These are phyloP conservation scores for Plenodomus tracheiphilus DNA, from an alignment of 2,329 filamentous ascomycete species.

Conservation along the genomic window DNA sequence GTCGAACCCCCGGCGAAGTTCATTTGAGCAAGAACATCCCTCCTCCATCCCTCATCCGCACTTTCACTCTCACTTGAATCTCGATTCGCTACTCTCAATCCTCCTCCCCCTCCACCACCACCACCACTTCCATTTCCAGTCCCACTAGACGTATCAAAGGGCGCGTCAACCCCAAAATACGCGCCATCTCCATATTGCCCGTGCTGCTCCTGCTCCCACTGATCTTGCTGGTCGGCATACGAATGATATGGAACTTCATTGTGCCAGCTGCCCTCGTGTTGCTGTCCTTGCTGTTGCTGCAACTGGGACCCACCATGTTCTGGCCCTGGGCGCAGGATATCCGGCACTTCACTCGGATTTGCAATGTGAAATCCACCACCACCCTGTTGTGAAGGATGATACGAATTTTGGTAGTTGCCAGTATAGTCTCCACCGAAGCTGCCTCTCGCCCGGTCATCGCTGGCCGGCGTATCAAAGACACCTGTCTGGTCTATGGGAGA, in stretches of 20 bases:
- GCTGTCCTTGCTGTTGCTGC: slow-evolving; percentile 4
- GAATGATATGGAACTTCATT: slow-evolving; percentile 2
- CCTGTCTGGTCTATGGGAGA: neutral
- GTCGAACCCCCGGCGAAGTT: slow-evolving; percentile 11
- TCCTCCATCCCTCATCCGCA: slow-evolving; percentile 13
- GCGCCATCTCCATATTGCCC: neutral
- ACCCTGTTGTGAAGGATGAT: slow-evolving; percentile 12
- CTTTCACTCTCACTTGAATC: slow-evolving; percentile 28
- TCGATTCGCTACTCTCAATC: slow-evolving; percentile 49
- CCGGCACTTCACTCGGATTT: slow-evolving; percentile 14
- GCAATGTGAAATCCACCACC: slow-evolving; percentile 6
- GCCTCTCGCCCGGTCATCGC: neutral
- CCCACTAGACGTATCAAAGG: slow-evolving; percentile 6
- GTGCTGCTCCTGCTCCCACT: neutral
- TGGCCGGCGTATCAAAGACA: slow-evolving; percentile 6
- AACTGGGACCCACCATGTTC: neutral
- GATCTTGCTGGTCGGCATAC: slow-evolving; percentile 6
- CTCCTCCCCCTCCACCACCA: slow-evolving; percentile 30
- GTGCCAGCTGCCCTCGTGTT: neutral
- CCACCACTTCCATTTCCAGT: slow-evolving; percentile 4
- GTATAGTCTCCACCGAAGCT: neutral
- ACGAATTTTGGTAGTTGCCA: slow-evolving; percentile 15
- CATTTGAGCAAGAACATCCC: slow-evolving; percentile 19
- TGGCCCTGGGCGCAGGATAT: slow-evolving; percentile 23
- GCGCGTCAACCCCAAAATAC: too few species aligned